These are phyloP conservation scores for Picea engelmannii DNA, from an alignment of 83 land plant species.

Conservation along the genomic window DNA sequence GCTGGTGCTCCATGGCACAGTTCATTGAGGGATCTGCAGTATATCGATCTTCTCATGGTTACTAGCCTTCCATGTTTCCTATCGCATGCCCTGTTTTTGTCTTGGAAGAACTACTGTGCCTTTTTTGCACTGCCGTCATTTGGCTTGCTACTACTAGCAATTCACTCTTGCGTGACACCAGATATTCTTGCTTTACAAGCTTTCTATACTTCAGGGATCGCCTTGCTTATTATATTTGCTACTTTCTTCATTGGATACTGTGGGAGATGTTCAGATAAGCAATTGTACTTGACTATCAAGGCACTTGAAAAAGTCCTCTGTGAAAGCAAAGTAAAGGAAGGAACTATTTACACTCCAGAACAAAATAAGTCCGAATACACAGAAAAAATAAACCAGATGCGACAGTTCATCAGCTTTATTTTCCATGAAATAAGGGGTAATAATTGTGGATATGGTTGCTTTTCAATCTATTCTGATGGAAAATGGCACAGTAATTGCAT, in stretches of 20 bases:
- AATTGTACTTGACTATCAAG: neutral
- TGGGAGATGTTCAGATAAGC: conserved; percentile 14
- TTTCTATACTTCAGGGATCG: neutral
- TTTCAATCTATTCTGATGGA: too few species aligned
- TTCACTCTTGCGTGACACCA: neutral
- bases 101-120: neutral
- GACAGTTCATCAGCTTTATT: neutral
- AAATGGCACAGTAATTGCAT: too few species aligned
- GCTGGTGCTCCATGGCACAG: neutral
- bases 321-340: neutral
- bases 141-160: too few species aligned
- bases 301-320: conserved; percentile 1
- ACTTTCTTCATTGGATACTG: neutral
- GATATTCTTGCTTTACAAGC: neutral
- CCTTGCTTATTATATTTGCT: neutral
- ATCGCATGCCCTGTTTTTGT: conserved; percentile 15
- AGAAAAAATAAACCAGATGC: neutral
- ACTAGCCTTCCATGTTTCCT: neutral
- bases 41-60: conserved; percentile 4
- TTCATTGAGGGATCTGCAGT: neutral
- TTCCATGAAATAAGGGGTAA: conserved; percentile 13
- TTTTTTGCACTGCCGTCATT: too few species aligned
- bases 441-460: neutral
- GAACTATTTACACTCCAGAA: neutral
- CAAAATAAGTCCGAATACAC: neutral